Evolutionary conservation across 148 eudicot genomes (phyloP).

Genomic region (Persicaria tinctoria): DNA sequence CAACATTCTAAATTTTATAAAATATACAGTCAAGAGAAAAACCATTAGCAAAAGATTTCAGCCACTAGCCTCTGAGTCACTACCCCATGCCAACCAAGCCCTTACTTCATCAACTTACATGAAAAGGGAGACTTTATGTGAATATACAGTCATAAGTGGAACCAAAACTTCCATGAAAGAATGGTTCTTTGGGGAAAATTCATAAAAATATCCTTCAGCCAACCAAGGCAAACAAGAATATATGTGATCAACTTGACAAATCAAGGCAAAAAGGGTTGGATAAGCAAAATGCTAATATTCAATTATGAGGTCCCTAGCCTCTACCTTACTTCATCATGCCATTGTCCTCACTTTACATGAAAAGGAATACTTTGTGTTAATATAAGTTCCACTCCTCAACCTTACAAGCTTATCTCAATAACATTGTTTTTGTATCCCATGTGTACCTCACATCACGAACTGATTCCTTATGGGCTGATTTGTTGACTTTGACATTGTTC

Average conservation of each 20-base stretch:
- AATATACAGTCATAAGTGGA: too few species aligned
- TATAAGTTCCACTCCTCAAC: background rate
- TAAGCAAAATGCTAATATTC: background rate
- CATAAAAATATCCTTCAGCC: background rate
- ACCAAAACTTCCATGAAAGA: background rate
- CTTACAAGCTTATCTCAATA: background rate
- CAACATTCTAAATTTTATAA: too few species aligned
- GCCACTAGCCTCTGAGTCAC: too few species aligned
- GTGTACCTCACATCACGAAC: conserved; percentile 80
- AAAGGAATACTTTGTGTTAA: too few species aligned
- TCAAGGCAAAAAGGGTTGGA: background rate
- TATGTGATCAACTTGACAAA: background rate
- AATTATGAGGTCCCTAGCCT: background rate
- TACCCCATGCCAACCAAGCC: too few species aligned
- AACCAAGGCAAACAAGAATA: background rate
- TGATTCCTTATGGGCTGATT: conserved; percentile 91
- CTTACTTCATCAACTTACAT: too few species aligned
- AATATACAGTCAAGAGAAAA: too few species aligned
- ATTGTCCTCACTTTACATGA: too few species aligned
- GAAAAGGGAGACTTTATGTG: too few species aligned
- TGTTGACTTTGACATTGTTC: conserved; percentile 95
- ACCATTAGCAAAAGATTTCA: too few species aligned
- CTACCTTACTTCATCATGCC: background rate
- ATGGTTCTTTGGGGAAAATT: background rate
- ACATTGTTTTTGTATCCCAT: too few species aligned